phyloP scores from a whole-genome alignment of 208 protist genomes.

The Angomonas ambiguus region DNA sequence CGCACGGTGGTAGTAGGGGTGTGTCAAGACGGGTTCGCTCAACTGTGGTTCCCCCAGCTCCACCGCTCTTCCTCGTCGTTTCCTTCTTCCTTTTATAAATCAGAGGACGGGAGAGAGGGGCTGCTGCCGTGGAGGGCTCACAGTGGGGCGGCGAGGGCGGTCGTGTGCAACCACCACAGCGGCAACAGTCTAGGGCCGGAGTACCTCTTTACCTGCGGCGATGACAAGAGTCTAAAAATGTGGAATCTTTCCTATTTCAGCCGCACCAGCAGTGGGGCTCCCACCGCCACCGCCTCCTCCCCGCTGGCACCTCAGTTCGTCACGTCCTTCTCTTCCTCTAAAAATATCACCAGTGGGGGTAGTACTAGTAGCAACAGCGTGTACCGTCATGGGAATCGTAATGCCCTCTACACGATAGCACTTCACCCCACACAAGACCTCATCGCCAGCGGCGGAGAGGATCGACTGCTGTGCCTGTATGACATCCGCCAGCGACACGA shows the following conservation, averaged over 20 bases:
- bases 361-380: too few relatives aligned
- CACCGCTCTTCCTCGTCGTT: constrained; percentile 30
- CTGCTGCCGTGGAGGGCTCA: constrained; percentile 46
- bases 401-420: not conserved
- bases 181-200: constrained; percentile 21
- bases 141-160: constrained; percentile 51
- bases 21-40: constrained; percentile 82
- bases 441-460: constrained; percentile 82
- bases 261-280: constrained; percentile 37
- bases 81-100: constrained; percentile 14
- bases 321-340: too few relatives aligned
- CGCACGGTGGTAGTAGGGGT: constrained; percentile 66
- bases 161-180: constrained; percentile 59
- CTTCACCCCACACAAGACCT: too few relatives aligned
- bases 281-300: constrained; percentile 32
- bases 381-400: not conserved
- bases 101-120: not conserved
- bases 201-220: constrained; percentile 67
- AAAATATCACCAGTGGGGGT: too few relatives aligned
- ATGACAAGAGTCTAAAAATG: constrained; percentile 84
- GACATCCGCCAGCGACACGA: constrained; percentile 38
- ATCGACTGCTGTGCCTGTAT: constrained; percentile 78
- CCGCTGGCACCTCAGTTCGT: too few relatives aligned
- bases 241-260: constrained; percentile 53
- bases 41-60: constrained; percentile 66